These are phyloP conservation scores for Porphyrellus cyaneotinctus DNA, from an alignment of 768 basidiomycete species.

Conservation along the genomic window DNA sequence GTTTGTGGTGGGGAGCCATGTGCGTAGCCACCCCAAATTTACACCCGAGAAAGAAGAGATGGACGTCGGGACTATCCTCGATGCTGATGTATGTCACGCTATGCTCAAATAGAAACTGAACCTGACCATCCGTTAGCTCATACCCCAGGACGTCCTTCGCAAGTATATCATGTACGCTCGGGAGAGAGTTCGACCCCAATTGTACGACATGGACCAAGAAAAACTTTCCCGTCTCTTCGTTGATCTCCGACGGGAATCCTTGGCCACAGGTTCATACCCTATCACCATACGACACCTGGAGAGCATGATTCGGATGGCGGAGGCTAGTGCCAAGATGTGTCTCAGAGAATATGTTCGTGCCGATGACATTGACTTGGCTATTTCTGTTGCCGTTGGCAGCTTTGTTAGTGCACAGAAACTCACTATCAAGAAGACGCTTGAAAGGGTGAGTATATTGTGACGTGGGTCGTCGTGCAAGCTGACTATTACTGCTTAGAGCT, in stretches of 20 bases:
- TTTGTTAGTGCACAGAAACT: conserved; percentile 98
- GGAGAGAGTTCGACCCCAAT: conserved; percentile 87
- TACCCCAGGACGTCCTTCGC: conserved; percentile 91
- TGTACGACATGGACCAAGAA: conserved; percentile 93
- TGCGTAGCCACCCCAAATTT: conserved; percentile 93
- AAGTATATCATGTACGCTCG: conserved; percentile 99
- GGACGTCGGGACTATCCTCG: conserved; percentile 82
- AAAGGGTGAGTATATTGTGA: conserved; percentile 54
- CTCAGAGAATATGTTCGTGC: conserved; percentile 91
- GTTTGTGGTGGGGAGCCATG: conserved; percentile 97
- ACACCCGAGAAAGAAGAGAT: conserved; percentile 85
- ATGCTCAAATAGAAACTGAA: background rate
- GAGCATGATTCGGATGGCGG: conserved; percentile 99
- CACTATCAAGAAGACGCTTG: conserved; percentile 96
- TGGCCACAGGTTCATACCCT: conserved; percentile 97
- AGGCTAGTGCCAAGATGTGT: conserved; percentile 98
- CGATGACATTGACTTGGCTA: conserved; percentile 96
- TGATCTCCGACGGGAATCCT: conserved; percentile 91
- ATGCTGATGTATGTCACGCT: conserved; percentile 75
- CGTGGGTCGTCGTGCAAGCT: background rate
- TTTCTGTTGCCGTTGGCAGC: conserved; percentile 90
- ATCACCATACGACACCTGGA: conserved; percentile 98
- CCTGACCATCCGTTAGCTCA: conserved; percentile 55
- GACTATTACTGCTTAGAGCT: conserved; percentile 53
- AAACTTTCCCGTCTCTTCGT: conserved; percentile 92